A percentile compares a stretch with the other conserved stretches of the same genome.
Evolutionary conservation across 768 basidiomycete genomes (phyloP).

Genomic region (Phlebiopsis flavidoalba): DNA sequence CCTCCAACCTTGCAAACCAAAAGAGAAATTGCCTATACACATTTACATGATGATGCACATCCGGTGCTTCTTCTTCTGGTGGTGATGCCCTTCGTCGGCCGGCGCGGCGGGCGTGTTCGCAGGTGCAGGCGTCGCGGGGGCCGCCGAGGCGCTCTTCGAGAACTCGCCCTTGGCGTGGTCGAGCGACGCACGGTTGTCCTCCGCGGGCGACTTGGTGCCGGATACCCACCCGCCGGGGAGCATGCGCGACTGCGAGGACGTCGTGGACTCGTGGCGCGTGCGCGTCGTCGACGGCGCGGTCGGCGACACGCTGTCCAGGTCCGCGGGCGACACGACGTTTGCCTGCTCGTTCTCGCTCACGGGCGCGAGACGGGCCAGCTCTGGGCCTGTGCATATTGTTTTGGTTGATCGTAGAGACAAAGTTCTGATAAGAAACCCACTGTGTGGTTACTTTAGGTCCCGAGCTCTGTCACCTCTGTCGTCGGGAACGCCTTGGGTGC

Average conservation of each 20-base stretch:
- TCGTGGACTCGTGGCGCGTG: constrained; percentile 44
- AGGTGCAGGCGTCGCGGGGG: constrained; percentile 16
- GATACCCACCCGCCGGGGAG: constrained; percentile 53
- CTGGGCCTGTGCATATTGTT: constrained; percentile 15
- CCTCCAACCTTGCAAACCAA: neutral
- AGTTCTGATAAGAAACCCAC: constrained; percentile 9
- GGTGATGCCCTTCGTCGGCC: constrained; percentile 16
- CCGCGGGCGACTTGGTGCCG: constrained; percentile 30
- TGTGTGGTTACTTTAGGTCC: constrained; percentile 9
- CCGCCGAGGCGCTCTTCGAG: constrained; percentile 11
- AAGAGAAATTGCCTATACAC: neutral
- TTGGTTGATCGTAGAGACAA: neutral
- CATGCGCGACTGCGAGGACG: constrained; percentile 41
- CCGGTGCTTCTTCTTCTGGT: constrained; percentile 13
- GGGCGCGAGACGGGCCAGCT: constrained; percentile 18
- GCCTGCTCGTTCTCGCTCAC: constrained; percentile 19
- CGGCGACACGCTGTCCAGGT: constrained; percentile 13
- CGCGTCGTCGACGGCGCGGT: constrained; percentile 15
- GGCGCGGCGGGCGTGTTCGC: constrained; percentile 16
- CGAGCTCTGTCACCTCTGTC: constrained; percentile 14
- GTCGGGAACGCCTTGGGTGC: constrained; percentile 15
- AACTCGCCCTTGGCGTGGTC: constrained; percentile 50
- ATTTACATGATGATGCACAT: constrained; percentile 27
- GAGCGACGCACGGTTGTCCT: constrained; percentile 38
- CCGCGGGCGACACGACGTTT: constrained; percentile 10